Evolutionary conservation across 257 asterid species (phyloP), one percentile per base, ranked within the genome.

Genomic region (Fraxinus pennsylvanica): DNA sequence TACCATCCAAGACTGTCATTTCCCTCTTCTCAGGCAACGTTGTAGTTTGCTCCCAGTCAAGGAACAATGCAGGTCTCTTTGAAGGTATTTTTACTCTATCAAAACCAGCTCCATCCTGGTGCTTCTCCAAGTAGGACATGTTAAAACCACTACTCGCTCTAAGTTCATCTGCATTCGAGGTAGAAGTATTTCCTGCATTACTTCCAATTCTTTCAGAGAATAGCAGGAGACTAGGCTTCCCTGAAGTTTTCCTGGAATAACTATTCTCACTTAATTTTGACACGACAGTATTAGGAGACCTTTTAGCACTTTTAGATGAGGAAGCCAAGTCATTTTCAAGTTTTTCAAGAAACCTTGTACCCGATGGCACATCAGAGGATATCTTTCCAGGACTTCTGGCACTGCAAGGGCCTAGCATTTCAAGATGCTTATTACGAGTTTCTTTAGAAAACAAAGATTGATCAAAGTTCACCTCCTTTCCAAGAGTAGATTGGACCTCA

Each of bases 11-110:
- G 72, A 78, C 72, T 72, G 80, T n/a, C 47, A 32, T 41, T 79
- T 88, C 87, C 84, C 87, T 87, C 81, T 86, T 89, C 78, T 75
- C 79, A 54, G 88, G 67, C 77, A 82, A 81, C 7, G 47, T 72
- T 76, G 15, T 71, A 68, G 82, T 72, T 54, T 82, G 74, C 73
- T 63, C 89, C 84, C 86, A 86, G 61, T 83, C 84, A 72, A 72
- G 75, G 83, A 36, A 74, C 13, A 39, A 74, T 68, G 27, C 32
- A 76, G 82, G 68, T 71, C 35, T 78, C 79, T 65, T 74, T 59
- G 50, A 36, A 68, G 88, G 89, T 78, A 85, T 81, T 68, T 79
- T 81, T 29, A 39, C 76, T 82, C 59, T 81, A 72, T 66, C 50
- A 65, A 68, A 21, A 41, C 59, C 79, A 77, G 72, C 80, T 76